Conservation (phyloP, 2,329 filamentous ascomycete genomes). For the Bipolaris cookei region DNA sequence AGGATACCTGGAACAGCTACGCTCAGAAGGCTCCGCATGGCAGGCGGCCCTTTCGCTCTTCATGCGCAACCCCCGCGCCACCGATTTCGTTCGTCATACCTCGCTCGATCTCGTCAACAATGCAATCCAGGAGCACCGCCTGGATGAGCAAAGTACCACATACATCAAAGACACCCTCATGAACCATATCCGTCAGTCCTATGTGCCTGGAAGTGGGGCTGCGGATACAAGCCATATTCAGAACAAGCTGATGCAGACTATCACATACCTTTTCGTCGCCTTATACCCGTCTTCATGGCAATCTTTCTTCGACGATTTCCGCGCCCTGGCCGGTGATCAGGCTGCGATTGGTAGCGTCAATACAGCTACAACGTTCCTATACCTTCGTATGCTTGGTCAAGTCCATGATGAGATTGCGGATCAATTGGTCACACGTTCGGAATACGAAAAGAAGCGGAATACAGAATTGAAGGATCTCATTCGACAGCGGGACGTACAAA, state of each 20-base stretch:
- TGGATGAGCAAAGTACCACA: slow-evolving; percentile 73
- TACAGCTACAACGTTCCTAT: slow-evolving; percentile 77
- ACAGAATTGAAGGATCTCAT: slow-evolving; percentile 90
- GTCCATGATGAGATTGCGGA: slow-evolving; percentile 98
- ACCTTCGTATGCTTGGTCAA: slow-evolving; percentile 84
- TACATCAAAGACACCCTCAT: slow-evolving; percentile 83
- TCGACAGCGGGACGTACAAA: slow-evolving; percentile 83
- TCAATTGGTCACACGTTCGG: slow-evolving; percentile 79
- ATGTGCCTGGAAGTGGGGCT: slow-evolving; percentile 65
- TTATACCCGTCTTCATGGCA: slow-evolving; percentile 88
- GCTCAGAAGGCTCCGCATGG: slow-evolving; percentile 84
- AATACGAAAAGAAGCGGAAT: slow-evolving; percentile 81
- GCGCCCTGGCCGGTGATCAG: slow-evolving; percentile 73
- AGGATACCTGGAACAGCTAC: slow-evolving; percentile 77
- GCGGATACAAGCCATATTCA: slow-evolving; percentile 80
- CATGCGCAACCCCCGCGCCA: slow-evolving; percentile 73
- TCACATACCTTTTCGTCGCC: slow-evolving; percentile 90
- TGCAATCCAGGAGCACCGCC: slow-evolving; percentile 78
- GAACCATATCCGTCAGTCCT: slow-evolving; percentile 78
- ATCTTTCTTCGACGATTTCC: slow-evolving; percentile 88
- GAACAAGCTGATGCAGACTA: slow-evolving; percentile 95
- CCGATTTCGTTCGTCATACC: slow-evolving; percentile 86
- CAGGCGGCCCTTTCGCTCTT: slow-evolving; percentile 88
- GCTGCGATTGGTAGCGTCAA: slow-evolving; percentile 67
- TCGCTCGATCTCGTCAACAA: slow-evolving; percentile 93